Conservation (phyloP, 306 rosid species). For the Pueraria montana region DNA sequence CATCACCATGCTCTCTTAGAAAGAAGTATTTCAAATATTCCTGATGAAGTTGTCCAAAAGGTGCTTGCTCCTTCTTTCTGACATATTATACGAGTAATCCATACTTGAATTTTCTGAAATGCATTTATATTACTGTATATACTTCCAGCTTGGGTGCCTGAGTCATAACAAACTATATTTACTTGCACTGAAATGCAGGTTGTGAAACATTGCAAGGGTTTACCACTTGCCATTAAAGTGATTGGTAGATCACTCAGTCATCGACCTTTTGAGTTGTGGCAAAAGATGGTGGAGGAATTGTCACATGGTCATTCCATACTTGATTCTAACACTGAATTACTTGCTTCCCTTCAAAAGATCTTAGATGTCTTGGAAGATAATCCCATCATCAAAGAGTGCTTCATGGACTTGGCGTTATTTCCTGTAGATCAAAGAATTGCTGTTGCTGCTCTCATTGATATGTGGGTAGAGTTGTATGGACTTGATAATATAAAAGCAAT, state of each 20-base stretch:
- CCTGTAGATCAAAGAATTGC: conserved; percentile 71
- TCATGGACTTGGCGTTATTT: conserved; percentile 77
- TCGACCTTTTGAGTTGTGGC: conserved; percentile 52
- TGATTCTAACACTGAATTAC: conserved; percentile 53
- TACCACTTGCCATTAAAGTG: conserved; percentile 64
- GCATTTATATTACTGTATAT: background rate
- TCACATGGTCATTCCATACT: conserved; percentile 57
- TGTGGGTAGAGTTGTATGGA: conserved; percentile 63
- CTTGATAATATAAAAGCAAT: conserved; percentile 54
- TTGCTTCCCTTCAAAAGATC: conserved; percentile 55
- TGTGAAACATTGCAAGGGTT: conserved; percentile 62
- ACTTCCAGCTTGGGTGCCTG: background rate
- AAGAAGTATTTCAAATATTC: conserved; percentile 20
- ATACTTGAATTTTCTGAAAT: background rate
- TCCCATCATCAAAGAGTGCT: conserved; percentile 62
- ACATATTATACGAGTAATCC: background rate
- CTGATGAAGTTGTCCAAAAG: conserved; percentile 45
- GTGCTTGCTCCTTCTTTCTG: conserved; percentile 39
- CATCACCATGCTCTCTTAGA: conserved; percentile 47
- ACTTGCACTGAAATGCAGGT: conserved; percentile 54
- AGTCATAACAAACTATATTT: background rate
- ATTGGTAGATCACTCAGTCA: conserved; percentile 57
- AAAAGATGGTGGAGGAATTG: conserved; percentile 44
- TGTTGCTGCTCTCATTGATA: conserved; percentile 62
- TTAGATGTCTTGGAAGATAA: conserved; percentile 57